Evolutionary conservation across 202 grass and related monocot genomes (phyloP), one percentile per base, ranked within the genome.

Genomic region (Bolboschoenoplectus hybrid): DNA sequence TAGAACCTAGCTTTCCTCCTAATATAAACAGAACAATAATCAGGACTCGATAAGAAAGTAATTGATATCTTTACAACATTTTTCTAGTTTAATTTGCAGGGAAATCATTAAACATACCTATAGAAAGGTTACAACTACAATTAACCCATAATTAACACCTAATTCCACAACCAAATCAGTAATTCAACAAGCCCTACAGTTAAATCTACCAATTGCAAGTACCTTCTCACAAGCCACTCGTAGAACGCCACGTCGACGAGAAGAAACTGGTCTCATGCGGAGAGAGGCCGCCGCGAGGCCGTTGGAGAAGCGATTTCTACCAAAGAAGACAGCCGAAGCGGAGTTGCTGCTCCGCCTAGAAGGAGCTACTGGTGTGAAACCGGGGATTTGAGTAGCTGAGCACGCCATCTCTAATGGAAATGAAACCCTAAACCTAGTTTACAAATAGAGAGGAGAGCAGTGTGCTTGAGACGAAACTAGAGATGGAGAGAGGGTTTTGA

Each of bases 171-270:
- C 80, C 12, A 81, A 45, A 81, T 19, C 38, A 45, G 12, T 35
- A 34, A 67, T 51, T 51, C 35, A 7, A 47, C 6, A 13, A 67
- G 0, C 43, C 17, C 17, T 47, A 51, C 41, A 82, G 16, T 2
- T 32, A 63, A 56, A 81, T 52, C 51, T 35, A 14, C 38, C 77
- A 81, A 81, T 50, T 82, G 9, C 9, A 41, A 67, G 19, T 84
- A 84, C 95, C 95, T 97, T 97, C 89, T 95, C 92, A 83, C 92
- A 91, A 55, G 80, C 86, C 34, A 97, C 95, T 35, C 92, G 88
- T 38, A 97, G 88, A 26, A 41, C 63, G 63, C 88, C 88, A 55
- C 40, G 89, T 46, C 63, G 85, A 53, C 85, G 62, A 60, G 77
- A 58, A 19, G 73, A 32, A 64, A 75, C 51, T 13, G 63, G 86